These are phyloP conservation scores for Manihot esculenta DNA, from an alignment of 441 rosid genomes.

Conservation along the genomic window DNA sequence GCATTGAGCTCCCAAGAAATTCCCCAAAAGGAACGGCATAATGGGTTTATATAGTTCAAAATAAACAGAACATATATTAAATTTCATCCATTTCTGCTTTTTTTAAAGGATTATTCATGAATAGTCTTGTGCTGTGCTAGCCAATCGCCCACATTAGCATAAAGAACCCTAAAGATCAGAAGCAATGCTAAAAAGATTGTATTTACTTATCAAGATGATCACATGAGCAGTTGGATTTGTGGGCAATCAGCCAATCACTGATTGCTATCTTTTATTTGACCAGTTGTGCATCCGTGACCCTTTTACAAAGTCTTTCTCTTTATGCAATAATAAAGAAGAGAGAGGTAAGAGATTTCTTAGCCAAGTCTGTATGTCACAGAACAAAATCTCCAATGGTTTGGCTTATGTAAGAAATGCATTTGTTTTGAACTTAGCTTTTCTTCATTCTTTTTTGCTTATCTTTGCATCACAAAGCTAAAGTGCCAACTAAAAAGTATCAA, in stretches of 20 bases:
- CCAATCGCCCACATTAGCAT: background rate
- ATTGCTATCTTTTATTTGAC: background rate
- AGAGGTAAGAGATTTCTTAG: background rate
- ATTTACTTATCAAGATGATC: background rate
- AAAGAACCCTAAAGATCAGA: background rate
- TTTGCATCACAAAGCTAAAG: background rate
- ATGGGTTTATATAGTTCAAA: too few species aligned
- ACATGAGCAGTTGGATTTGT: background rate
- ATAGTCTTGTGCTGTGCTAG: too few species aligned
- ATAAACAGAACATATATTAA: too few species aligned
- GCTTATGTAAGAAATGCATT: too few species aligned
- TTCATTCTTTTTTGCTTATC: too few species aligned
- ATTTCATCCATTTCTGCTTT: too few species aligned
- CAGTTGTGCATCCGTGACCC: too few species aligned
- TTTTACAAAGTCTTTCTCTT: background rate
- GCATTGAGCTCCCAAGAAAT: too few species aligned
- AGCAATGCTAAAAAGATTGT: background rate
- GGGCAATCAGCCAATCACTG: too few species aligned
- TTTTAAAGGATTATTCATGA: too few species aligned
- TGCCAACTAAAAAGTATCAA: slow-evolving; percentile 17
- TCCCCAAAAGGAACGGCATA: too few species aligned
- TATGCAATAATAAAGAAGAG: background rate
- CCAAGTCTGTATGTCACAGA: background rate
- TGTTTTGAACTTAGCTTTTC: too few species aligned
- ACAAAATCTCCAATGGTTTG: background rate